These are phyloP conservation scores for Wickerhamiella qilinensis DNA, from an alignment of 805 yeast species.

Conservation along the genomic window DNA sequence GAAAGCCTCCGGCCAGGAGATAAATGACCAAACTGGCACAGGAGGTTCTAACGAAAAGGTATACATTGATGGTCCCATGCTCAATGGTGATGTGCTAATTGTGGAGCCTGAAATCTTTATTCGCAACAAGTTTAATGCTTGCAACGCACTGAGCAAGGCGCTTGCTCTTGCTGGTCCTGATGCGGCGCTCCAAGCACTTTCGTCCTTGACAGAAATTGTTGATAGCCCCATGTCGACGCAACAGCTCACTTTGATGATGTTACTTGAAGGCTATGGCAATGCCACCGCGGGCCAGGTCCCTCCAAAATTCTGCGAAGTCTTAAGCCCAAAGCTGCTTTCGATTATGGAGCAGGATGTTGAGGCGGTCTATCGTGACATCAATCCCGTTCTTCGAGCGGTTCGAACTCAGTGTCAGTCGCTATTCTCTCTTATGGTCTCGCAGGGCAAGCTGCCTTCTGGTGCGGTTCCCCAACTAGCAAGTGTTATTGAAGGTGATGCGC, in stretches of 20 bases:
- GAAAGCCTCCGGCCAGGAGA: constrained; percentile 51
- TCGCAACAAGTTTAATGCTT: constrained; percentile 58
- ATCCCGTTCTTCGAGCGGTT: constrained; percentile 69
- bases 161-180: constrained; percentile 10
- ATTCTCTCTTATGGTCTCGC: constrained; percentile 58
- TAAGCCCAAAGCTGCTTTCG: constrained; percentile 1
- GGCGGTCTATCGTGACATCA: constrained; percentile 48
- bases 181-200: not conserved
- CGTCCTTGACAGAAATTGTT: constrained; percentile 25
- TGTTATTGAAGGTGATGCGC: constrained; percentile 83
- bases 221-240: constrained; percentile 65
- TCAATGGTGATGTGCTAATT: constrained; percentile 77
- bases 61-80: constrained; percentile 86
- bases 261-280: constrained; percentile 45
- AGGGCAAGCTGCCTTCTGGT: constrained; percentile 53
- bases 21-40: not conserved
- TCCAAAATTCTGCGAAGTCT: not conserved
- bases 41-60: constrained; percentile 23
- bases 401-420: constrained; percentile 78
- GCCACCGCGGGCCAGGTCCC: constrained; percentile 1
- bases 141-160: constrained; percentile 54
- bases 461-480: constrained; percentile 74
- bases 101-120: constrained; percentile 63
- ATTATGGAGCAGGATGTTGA: constrained; percentile 21
- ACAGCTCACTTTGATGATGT: constrained; percentile 48